phyloP scores from a whole-genome alignment of 257 asterid species.

The Forsythia suspensa region DNA sequence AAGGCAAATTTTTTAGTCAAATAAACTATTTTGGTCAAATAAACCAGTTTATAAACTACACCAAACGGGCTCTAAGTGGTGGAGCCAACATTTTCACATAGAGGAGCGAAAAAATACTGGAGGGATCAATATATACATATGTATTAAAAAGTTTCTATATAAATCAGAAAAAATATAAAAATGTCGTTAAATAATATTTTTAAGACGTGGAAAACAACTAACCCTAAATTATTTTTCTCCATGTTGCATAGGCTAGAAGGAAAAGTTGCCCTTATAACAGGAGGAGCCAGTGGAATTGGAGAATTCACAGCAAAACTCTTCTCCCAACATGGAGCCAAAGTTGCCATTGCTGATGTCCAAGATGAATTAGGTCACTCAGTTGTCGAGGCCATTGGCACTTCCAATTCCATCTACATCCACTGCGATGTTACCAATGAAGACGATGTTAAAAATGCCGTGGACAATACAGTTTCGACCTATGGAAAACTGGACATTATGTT shows the following conservation, averaged over 20 bases:
- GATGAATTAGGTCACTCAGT: conserved; percentile 45
- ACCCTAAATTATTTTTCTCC: neutral
- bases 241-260: conserved; percentile 48
- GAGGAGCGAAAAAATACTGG: too few species aligned
- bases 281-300: conserved; percentile 70
- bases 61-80: too few species aligned
- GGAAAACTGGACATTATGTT: conserved; percentile 65
- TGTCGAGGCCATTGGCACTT: conserved; percentile 26
- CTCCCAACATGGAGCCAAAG: conserved; percentile 59
- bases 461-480: conserved; percentile 31
- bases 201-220: neutral
- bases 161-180: too few species aligned
- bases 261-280: conserved; percentile 62
- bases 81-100: too few species aligned
- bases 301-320: conserved; percentile 50
- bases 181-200: too few species aligned
- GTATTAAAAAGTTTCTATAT: too few species aligned
- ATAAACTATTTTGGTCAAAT: too few species aligned
- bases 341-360: conserved; percentile 51
- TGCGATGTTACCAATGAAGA: conserved; percentile 61
- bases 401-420: conserved; percentile 38
- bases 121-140: too few species aligned
- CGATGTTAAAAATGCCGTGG: conserved; percentile 39
- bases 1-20: too few species aligned
- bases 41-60: too few species aligned